A percentile compares a stretch with the other conserved stretches of the same genome.
These are phyloP conservation scores for Canariomyces notabilis DNA, from an alignment of 2,329 filamentous ascomycete genomes.

Conservation along the genomic window DNA sequence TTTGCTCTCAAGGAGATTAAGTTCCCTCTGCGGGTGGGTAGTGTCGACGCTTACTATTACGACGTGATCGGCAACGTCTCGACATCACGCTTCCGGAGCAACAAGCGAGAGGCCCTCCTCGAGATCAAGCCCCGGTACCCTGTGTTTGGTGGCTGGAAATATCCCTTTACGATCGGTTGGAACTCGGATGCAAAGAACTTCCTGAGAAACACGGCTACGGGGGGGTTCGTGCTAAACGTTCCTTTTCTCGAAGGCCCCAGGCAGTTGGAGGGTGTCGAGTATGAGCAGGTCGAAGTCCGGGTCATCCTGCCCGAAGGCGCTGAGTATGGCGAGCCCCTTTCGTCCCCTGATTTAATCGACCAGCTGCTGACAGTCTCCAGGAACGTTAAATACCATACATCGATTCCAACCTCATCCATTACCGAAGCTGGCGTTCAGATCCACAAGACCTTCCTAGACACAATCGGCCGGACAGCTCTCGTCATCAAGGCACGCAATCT, in stretches of 20 bases:
- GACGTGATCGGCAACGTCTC: conserved; percentile 97
- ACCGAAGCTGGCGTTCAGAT: conserved; percentile 53
- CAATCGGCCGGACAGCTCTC: conserved; percentile 77
- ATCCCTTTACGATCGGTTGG: conserved; percentile 95
- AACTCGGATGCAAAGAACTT: conserved; percentile 78
- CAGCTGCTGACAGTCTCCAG: conserved; percentile 47
- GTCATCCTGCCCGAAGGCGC: conserved; percentile 90
- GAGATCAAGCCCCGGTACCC: conserved; percentile 93
- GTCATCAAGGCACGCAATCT: conserved; percentile 78
- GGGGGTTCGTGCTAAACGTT: conserved; percentile 80
- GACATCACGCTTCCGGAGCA: conserved; percentile 79
- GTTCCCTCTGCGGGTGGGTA: conserved; percentile 74
- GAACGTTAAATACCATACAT: conserved; percentile 72
- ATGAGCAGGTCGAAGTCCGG: conserved; percentile 72
- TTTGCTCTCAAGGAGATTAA: conserved; percentile 76
- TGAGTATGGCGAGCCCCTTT: conserved; percentile 51
- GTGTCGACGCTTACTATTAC: conserved; percentile 85
- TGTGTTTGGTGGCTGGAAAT: conserved; percentile 97
- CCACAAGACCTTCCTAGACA: conserved; percentile 93
- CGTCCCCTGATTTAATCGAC: background rate
- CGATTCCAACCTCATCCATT: conserved; percentile 60
- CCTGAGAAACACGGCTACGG: conserved; percentile 60
- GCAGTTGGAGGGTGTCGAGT: conserved; percentile 78
- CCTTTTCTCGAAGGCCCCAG: conserved; percentile 92
- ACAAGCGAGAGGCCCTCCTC: conserved; percentile 71